A percentile compares a stretch with the other conserved stretches of the same genome.
Conservation (phyloP, 2,329 filamentous ascomycete species). For the Chaetoscypha palmicola region DNA sequence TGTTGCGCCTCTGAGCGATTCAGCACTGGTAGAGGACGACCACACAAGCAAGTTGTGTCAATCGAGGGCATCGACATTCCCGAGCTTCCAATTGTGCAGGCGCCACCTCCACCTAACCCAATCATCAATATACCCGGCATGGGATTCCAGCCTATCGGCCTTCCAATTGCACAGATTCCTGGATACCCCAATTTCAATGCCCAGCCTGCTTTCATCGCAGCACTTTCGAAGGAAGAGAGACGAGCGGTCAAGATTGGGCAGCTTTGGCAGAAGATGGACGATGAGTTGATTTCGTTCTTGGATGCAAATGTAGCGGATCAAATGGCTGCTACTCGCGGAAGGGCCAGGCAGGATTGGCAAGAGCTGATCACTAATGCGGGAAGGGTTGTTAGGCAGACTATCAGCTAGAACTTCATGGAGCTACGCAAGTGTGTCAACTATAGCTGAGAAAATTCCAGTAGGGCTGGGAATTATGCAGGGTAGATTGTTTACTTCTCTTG, state of each 20-base stretch:
- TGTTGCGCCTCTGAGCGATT: slow-evolving; percentile 1
- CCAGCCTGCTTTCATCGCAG: background rate
- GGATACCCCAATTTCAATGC: background rate
- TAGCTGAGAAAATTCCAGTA: too few relatives aligned
- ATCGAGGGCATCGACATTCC: background rate
- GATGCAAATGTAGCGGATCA: background rate
- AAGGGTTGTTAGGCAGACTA: background rate
- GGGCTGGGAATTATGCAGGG: too few relatives aligned
- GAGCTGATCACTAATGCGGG: slow-evolving; percentile 1
- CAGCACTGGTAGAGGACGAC: background rate
- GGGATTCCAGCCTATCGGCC: background rate
- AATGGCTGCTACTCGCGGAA: background rate
- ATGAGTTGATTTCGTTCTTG: background rate
- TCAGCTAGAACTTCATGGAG: too few relatives aligned
- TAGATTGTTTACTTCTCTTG: too few relatives aligned
- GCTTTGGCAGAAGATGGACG: background rate
- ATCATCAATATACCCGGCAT: background rate
- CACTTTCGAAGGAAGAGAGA: background rate
- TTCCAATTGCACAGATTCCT: background rate
- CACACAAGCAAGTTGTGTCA: background rate
- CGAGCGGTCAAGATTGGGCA: background rate
- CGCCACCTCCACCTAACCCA: background rate
- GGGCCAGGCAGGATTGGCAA: slow-evolving; percentile 2
- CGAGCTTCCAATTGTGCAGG: background rate
- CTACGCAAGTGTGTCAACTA: too few relatives aligned